These are phyloP conservation scores for Turritis glabra DNA, from an alignment of 345 rosid genomes.

Conservation along the genomic window DNA sequence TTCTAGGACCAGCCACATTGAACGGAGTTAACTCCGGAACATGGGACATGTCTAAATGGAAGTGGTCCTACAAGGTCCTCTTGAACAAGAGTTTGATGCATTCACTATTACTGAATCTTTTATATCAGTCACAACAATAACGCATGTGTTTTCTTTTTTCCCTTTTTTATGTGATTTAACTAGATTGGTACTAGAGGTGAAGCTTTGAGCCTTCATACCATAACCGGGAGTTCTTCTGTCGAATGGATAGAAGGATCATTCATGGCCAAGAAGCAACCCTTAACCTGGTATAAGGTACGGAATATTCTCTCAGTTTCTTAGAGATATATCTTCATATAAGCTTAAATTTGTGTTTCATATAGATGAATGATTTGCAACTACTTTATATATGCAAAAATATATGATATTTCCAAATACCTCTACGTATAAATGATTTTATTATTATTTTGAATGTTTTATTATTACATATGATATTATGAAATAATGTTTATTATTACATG, in stretches of 20 bases:
- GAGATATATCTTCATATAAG: too few species aligned
- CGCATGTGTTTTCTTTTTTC: neutral
- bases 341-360: neutral
- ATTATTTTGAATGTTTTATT: too few species aligned
- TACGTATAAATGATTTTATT: neutral
- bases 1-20: slow-evolving; percentile 67
- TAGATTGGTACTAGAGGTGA: slow-evolving; percentile 89
- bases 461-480: neutral
- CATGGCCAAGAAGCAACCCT: slow-evolving; percentile 45
- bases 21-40: slow-evolving; percentile 65
- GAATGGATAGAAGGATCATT: slow-evolving; percentile 59
- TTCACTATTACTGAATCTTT: neutral
- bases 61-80: slow-evolving; percentile 83
- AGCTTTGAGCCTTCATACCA: slow-evolving; percentile 52
- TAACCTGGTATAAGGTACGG: slow-evolving; percentile 86
- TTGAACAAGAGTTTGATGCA: slow-evolving; percentile 10
- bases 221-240: slow-evolving; percentile 44
- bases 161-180: neutral
- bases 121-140: neutral
- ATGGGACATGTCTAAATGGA: slow-evolving; percentile 70
- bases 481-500: neutral
- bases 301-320: neutral
- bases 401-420: neutral
- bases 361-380: neutral
- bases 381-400: neutral